Percentiles rank a stretch among this genome's conserved stretches.
These are phyloP conservation scores for Ophiostoma sp. DNA, from an alignment of 2,329 filamentous ascomycete species.

Conservation along the genomic window DNA sequence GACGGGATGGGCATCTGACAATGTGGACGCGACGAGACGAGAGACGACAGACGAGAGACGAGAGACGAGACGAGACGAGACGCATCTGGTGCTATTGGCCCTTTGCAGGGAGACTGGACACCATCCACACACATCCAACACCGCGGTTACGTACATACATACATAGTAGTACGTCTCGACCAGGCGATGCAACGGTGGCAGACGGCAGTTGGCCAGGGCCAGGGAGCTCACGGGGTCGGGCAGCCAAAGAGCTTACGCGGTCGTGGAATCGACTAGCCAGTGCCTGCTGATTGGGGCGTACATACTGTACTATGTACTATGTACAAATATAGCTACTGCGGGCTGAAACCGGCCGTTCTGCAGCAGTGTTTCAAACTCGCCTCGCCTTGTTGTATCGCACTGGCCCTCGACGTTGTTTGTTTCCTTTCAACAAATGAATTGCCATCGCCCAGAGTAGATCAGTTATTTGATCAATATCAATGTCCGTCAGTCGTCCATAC, in stretches of 20 bases:
- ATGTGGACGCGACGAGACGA: too few species aligned
- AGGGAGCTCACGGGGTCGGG: too few species aligned
- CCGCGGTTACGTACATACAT: not conserved
- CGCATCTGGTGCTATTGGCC: not conserved
- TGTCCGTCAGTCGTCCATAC: not conserved
- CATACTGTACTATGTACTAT: too few species aligned
- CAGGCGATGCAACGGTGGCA: not conserved
- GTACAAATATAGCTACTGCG: not conserved
- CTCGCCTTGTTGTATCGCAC: not conserved
- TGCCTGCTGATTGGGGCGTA: too few species aligned
- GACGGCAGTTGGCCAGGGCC: not conserved
- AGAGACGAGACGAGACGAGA: not conserved
- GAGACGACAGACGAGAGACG: too few species aligned
- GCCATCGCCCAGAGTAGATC: too few species aligned
- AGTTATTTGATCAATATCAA: not conserved
- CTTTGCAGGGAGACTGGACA: not conserved
- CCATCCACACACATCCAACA: not conserved
- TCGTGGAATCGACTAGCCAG: too few species aligned
- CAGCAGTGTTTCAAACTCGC: constrained; percentile 7
- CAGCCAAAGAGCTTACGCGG: too few species aligned
- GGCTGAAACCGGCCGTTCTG: constrained; percentile 12
- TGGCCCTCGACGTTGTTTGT: not conserved
- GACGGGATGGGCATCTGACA: too few species aligned
- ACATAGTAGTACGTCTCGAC: not conserved
- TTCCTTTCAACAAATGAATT: too few species aligned